These are phyloP conservation scores for Maudiozyma bulderi DNA, from an alignment of 805 yeast species.

Conservation along the genomic window DNA sequence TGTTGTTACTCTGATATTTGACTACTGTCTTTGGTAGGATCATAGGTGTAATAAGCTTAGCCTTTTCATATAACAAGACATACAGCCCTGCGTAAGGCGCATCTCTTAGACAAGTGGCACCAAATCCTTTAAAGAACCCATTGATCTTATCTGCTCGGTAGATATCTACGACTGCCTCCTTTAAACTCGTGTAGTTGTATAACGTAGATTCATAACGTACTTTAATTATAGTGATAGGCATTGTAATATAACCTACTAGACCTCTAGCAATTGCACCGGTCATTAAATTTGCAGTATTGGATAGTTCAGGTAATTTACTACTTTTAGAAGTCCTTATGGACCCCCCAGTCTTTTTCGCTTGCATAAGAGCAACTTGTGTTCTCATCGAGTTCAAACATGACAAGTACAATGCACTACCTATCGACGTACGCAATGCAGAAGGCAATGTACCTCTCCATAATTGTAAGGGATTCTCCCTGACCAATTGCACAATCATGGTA, in stretches of 20 bases:
- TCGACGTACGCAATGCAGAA: slow-evolving; percentile 77
- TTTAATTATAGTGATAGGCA: slow-evolving; percentile 90
- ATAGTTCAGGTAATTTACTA: slow-evolving; percentile 57
- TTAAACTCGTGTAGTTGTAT: slow-evolving; percentile 57
- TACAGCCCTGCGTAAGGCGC: slow-evolving; percentile 96
- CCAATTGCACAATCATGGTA: slow-evolving; percentile 24
- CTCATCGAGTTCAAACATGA: slow-evolving; percentile 61
- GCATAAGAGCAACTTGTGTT: slow-evolving; percentile 34
- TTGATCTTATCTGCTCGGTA: slow-evolving; percentile 40
- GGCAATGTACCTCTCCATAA: slow-evolving; percentile 95
- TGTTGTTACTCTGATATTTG: slow-evolving; percentile 11
- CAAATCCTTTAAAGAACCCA: slow-evolving; percentile 81
- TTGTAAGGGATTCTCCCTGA: slow-evolving; percentile 32
- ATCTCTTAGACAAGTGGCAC: slow-evolving; percentile 81
- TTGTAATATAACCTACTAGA: slow-evolving; percentile 72
- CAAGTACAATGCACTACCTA: slow-evolving; percentile 83
- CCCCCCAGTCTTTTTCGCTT: background rate
- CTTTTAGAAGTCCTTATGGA: slow-evolving; percentile 14
- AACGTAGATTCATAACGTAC: slow-evolving; percentile 80
- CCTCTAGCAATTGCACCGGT: slow-evolving; percentile 78
- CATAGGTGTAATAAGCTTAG: slow-evolving; percentile 48
- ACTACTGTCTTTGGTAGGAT: slow-evolving; percentile 21
- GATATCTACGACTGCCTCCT: slow-evolving; percentile 51
- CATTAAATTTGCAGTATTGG: slow-evolving; percentile 56
- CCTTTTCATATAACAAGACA: slow-evolving; percentile 72